Evolutionary conservation across 306 rosid species (phyloP), one percentile per base, ranked within the genome.

Genomic region (Ormosia emarginata): DNA sequence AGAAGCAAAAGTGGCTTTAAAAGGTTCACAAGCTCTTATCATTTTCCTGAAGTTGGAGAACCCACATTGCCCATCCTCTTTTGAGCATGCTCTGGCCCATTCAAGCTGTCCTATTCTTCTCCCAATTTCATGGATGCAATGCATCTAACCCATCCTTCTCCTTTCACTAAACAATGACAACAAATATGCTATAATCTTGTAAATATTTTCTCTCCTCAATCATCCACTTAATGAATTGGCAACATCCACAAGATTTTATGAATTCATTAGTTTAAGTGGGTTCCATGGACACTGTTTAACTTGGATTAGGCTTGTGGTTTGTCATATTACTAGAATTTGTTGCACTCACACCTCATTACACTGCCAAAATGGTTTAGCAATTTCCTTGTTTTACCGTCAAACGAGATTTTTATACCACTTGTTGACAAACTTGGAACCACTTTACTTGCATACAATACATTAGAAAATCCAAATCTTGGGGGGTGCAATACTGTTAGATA

Each of bases 221-320:
- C 99, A 92, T 93, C 82, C 94, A 82, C 81, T 84, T 61, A 81
- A 89, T 86, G 97, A 92, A 87, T 91, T 85, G 97, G 92, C 98
- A 90, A 85, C 93, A 87, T 95, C 94, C 93, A 86, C 77, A 29
- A 82, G 93, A 95, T 93, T 84, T 90, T 52, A 59, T 86, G 76
- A 68, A 76, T 81, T 79, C 82, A 85, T 78, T 83, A 81, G 33
- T 73, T 59, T 36, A 73, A 62, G 91, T 88, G 94, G 91, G 89
- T 77, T 82, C 90, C 86, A 77, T 76, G 18, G 44, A 39, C 71
- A 57, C 85, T 59, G 74, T 81, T 85, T 78, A 67, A 18, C 37
- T 81, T 82, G 86, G 83, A 87, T 87, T 83, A 73, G 64, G 53
- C 81, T 76, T 77, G 68, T 78, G 79, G 40, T 75, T 75, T 70